Percentiles rank a stretch among this genome's conserved stretches.
These are phyloP conservation scores for Beauveria caledonica DNA, from an alignment of 2,329 filamentous ascomycete genomes.

Conservation along the genomic window DNA sequence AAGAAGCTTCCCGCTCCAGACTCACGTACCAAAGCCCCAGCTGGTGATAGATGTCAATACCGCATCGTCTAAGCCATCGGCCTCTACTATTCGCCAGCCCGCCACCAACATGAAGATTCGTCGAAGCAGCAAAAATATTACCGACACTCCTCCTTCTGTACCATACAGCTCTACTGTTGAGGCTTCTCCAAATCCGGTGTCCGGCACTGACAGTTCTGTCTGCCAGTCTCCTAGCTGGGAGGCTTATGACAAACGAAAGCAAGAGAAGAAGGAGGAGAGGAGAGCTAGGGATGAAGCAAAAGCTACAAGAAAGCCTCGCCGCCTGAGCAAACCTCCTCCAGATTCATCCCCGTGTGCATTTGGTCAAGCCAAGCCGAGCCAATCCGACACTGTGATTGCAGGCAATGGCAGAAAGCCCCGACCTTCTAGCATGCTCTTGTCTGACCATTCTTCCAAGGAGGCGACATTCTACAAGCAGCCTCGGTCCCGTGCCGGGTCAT, in stretches of 20 bases:
- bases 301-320: constrained; percentile 23
- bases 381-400: constrained; percentile 14
- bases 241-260: constrained; percentile 44
- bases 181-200: not conserved
- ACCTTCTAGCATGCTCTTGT: constrained; percentile 10
- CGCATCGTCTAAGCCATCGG: not conserved
- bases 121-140: not conserved
- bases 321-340: constrained; percentile 27
- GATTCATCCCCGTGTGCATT: constrained; percentile 14
- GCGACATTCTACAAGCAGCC: constrained; percentile 15
- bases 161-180: constrained; percentile 9
- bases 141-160: constrained; percentile 3
- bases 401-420: constrained; percentile 16
- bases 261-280: constrained; percentile 41
- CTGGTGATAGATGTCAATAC: constrained; percentile 10
- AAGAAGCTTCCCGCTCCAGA: constrained; percentile 7
- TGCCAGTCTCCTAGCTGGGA: constrained; percentile 58
- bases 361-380: constrained; percentile 11
- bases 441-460: constrained; percentile 8
- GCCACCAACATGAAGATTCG: constrained; percentile 4
- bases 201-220: constrained; percentile 28
- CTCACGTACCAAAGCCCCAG: not conserved
- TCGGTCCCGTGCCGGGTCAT: constrained; percentile 28
- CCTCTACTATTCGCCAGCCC: not conserved
- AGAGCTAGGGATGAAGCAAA: constrained; percentile 32